Conservation (phyloP, 352 stramenopile species). For the Globisporangium mamillatum region DNA sequence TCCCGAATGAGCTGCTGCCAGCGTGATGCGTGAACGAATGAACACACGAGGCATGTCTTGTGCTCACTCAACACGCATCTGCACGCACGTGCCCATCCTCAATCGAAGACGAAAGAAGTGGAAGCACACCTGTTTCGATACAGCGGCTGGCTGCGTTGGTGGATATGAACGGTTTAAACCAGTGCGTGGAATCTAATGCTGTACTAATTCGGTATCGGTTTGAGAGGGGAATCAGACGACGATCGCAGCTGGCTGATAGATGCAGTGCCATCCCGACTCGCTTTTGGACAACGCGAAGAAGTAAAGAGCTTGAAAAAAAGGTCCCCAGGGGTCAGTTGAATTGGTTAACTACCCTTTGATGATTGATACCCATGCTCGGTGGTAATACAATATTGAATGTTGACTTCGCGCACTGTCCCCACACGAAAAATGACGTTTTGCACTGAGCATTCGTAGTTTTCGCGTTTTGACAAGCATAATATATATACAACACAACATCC, state of each 20-base stretch:
- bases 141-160: not conserved
- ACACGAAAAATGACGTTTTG: too few species aligned
- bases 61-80: constrained; percentile 3
- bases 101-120: constrained; percentile 1
- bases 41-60: not conserved
- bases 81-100: not conserved
- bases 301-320: too few species aligned
- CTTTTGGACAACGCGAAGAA: too few species aligned
- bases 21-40: not conserved
- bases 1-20: not conserved
- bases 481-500: too few species aligned
- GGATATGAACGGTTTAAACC: not conserved
- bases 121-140: not conserved
- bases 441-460: too few species aligned
- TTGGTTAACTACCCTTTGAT: too few species aligned
- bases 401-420: too few species aligned
- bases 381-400: too few species aligned
- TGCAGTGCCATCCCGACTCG: not conserved
- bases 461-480: too few species aligned
- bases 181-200: not conserved
- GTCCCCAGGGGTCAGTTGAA: too few species aligned
- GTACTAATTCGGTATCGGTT: not conserved
- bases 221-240: not conserved
- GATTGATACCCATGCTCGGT: too few species aligned
- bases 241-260: not conserved